A percentile compares a stretch with the other conserved stretches of the same genome.
These are phyloP conservation scores for Nitzschia putrida DNA, from an alignment of 108 stramenopile genomes.

Conservation along the genomic window DNA sequence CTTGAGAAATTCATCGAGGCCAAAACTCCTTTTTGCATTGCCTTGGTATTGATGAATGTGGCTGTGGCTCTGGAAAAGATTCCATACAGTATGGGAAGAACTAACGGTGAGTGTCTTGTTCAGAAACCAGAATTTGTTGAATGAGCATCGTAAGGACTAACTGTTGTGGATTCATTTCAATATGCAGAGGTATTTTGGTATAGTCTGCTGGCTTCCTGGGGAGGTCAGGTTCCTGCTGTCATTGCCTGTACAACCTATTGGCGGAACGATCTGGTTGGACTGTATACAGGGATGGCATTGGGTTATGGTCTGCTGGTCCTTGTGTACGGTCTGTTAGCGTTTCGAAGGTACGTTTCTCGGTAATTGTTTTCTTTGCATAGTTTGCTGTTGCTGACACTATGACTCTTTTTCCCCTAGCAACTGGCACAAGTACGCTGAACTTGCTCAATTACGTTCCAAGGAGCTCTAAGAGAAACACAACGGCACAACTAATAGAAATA, in stretches of 20 bases:
- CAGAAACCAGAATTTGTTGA: no score
- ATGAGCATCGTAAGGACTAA: no score
- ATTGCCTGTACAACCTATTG: constrained; percentile 58
- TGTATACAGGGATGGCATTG: constrained; percentile 68
- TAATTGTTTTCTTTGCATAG: background rate
- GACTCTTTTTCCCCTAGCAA: no score
- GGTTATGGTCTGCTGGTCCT: constrained; percentile 39
- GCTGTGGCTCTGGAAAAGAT: constrained; percentile 72
- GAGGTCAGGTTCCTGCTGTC: constrained; percentile 70
- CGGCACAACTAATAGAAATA: no score
- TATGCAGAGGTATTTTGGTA: constrained; percentile 54
- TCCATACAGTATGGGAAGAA: constrained; percentile 71
- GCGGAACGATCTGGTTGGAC: constrained; percentile 62
- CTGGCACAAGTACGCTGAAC: no score
- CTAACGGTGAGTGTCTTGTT: constrained; percentile 27
- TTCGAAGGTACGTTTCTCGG: constrained; percentile 25
- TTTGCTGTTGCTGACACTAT: no score
- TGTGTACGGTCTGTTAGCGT: constrained; percentile 33
- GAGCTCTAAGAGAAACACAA: no score
- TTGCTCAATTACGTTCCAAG: no score
- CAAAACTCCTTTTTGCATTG: constrained; percentile 49
- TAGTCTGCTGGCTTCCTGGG: constrained; percentile 66
- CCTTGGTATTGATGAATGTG: constrained; percentile 75
- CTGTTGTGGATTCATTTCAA: background rate
- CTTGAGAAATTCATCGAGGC: constrained; percentile 60